Conservation (phyloP, 768 basidiomycete species). For the Lactarius trivialis region DNA sequence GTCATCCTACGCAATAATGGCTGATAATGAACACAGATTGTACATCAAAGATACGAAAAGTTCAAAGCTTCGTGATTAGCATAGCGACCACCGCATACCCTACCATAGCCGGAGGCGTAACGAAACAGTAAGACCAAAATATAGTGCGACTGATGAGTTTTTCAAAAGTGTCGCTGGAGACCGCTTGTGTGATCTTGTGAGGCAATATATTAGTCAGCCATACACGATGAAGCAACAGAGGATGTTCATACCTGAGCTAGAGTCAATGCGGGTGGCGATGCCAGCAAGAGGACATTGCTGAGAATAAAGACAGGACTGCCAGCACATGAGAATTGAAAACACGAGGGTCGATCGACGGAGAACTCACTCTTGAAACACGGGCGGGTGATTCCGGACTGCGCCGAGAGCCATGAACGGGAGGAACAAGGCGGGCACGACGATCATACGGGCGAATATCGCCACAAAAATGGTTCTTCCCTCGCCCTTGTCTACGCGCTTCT, state of each 20-base stretch:
- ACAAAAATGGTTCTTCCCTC: constrained; percentile 83
- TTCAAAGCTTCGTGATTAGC: constrained; percentile 47
- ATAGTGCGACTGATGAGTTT: constrained; percentile 85
- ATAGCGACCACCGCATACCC: constrained; percentile 71
- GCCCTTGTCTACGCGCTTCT: constrained; percentile 36
- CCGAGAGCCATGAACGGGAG: constrained; percentile 69
- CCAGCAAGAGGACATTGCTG: constrained; percentile 74
- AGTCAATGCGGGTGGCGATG: constrained; percentile 75
- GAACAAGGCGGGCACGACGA: constrained; percentile 72
- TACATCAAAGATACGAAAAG: background rate
- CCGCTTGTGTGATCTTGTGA: constrained; percentile 73
- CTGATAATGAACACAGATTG: background rate
- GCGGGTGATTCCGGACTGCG: constrained; percentile 50
- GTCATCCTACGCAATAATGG: background rate
- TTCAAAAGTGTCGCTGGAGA: constrained; percentile 84
- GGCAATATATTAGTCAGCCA: constrained; percentile 30
- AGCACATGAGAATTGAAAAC: constrained; percentile 7
- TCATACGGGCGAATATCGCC: constrained; percentile 78
- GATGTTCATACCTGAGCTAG: constrained; percentile 44
- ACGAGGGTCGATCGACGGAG: background rate
- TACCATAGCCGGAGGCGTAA: constrained; percentile 83
- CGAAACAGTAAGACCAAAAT: constrained; percentile 85
- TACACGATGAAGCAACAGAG: constrained; percentile 9
- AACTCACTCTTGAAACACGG: constrained; percentile 72
- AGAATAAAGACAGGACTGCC: constrained; percentile 81